These are phyloP conservation scores for Fusarium mexicanum DNA, from an alignment of 2,329 filamentous ascomycete genomes.

Conservation along the genomic window DNA sequence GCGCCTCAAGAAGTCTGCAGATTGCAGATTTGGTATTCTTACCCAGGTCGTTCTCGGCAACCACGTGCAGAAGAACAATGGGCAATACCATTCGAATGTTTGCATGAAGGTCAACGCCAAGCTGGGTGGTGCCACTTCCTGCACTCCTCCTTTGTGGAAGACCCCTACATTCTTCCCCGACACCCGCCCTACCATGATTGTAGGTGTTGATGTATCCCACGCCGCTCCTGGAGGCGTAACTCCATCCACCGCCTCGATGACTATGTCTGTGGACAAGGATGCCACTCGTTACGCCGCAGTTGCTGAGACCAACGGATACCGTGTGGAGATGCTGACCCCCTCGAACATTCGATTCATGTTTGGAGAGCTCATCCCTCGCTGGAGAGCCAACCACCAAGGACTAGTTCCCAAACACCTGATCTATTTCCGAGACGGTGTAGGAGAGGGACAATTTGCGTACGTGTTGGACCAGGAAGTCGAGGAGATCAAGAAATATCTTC, in stretches of 20 bases:
- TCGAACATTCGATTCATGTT: conserved; percentile 75
- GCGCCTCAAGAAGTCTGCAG: conserved; percentile 87
- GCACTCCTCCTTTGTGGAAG: conserved; percentile 49
- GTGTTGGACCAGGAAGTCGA: conserved; percentile 82
- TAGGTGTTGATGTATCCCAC: conserved; percentile 93
- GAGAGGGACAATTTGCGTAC: conserved; percentile 83
- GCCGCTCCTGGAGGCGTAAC: conserved; percentile 71
- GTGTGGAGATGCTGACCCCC: conserved; percentile 79
- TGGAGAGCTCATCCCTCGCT: conserved; percentile 69
- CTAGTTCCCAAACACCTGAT: conserved; percentile 75
- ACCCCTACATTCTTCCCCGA: conserved; percentile 49
- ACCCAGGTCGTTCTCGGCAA: conserved; percentile 82
- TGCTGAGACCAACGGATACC: conserved; percentile 83
- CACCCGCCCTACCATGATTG: conserved; percentile 75
- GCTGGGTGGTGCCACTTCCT: conserved; percentile 82
- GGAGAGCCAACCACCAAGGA: conserved; percentile 64
- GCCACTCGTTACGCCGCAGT: conserved; percentile 81
- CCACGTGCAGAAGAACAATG: conserved; percentile 75
- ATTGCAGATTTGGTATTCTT: conserved; percentile 84
- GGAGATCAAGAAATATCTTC: conserved; percentile 72
- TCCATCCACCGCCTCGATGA: conserved; percentile 87
- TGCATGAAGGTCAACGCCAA: conserved; percentile 98
- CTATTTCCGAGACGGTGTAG: conserved; percentile 93
- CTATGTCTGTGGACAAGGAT: conserved; percentile 78
- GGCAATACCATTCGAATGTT: conserved; percentile 93